Base-by-base conservation (phyloP, 2,329 filamentous ascomycete genomes). In the Phaeosphaeriaceae sp. region DNA sequence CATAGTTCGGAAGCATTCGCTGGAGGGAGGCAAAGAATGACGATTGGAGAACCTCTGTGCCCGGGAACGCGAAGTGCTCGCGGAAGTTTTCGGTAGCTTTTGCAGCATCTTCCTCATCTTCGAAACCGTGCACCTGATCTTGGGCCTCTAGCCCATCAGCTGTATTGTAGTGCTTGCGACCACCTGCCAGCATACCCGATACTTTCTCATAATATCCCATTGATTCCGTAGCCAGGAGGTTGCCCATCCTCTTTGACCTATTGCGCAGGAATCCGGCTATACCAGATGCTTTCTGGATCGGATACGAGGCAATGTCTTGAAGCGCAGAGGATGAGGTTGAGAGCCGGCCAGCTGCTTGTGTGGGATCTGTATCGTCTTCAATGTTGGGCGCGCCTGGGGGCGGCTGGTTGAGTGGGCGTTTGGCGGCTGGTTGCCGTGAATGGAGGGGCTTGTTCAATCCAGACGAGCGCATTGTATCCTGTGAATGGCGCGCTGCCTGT, bases 131-230 rank as follows among this genome's bases (percentile, higher is more conserved):
- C 1, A 83, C 78, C 55, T 81, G 80, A 61, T 96, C 92, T 69
- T 90, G 90, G 1, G 90, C 86, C 21, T 79, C 73, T 8, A 86
- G 81, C 10, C 89, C 83, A 15, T 92, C 88, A 22, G 85, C 86
- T 21, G 93, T 91, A 51, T 90, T 89, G 70, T 98, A 99, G 77
- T 98, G 94, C 70, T 90, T 93, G 68, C 90, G 89, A 13, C 92
- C 92, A 32, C 95, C 95, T 66, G 93, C 92, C 88, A 95, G 95
- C 91, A 98, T 98, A 40, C 93, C 94, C 0, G 94, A 97, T 0
- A 98, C 94, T 77, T 97, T 98, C 73, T 96, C 94, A 30, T 97
- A 90, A 73, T 98, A 98, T 1, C 93, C 93, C 89, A 97, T 97
- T 0, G 94, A 96, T 76, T 97, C 94, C 0, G 90, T 92, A 7